Evolutionary conservation across 306 rosid species (phyloP).

Genomic region (Quercus berberidifolia): DNA sequence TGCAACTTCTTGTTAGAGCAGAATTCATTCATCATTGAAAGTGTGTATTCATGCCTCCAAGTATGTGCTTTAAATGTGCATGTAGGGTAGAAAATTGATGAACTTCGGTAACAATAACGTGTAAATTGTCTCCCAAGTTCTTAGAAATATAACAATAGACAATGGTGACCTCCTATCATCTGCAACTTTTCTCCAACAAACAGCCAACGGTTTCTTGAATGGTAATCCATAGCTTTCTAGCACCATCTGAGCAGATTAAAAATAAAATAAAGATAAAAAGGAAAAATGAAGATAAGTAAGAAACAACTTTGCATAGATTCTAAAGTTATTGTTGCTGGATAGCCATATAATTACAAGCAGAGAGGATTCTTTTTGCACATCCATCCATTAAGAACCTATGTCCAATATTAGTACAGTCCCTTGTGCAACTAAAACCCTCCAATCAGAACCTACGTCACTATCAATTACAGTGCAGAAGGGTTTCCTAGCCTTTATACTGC

Average conservation of each 20-base stretch:
- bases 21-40: not conserved
- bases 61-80: not conserved
- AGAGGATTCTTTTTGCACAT: not conserved
- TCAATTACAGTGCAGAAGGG: too few species aligned
- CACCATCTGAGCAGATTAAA: not conserved
- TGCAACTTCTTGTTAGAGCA: conserved; percentile 13
- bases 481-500: too few species aligned
- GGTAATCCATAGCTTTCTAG: conserved; percentile 1
- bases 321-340: not conserved
- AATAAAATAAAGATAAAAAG: not conserved
- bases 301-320: conserved; percentile 1
- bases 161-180: conserved; percentile 5
- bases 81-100: not conserved
- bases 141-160: not conserved
- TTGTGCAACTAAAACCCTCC: too few species aligned
- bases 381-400: not conserved
- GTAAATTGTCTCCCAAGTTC: conserved; percentile 1
- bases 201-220: not conserved
- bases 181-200: conserved; percentile 12
- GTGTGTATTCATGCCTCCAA: conserved; percentile 1
- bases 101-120: not conserved
- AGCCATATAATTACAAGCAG: not conserved
- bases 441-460: too few species aligned
- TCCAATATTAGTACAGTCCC: not conserved
- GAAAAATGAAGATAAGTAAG: conserved; percentile 8